Conservation (phyloP, 345 rosid genomes). For the Pistacia vera region DNA sequence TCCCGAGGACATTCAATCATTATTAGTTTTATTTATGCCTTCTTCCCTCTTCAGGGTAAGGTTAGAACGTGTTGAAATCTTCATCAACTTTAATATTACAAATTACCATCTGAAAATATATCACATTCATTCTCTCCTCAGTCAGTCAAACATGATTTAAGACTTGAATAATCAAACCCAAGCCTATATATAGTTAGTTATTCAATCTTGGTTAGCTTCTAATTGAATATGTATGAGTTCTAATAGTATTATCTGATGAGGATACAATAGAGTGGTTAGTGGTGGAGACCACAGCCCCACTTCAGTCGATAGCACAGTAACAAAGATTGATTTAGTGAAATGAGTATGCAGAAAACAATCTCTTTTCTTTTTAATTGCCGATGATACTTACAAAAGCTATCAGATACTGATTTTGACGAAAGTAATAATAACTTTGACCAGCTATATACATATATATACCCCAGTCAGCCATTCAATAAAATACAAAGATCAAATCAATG, state of each 20-base stretch:
- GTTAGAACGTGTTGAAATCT: too few relatives aligned
- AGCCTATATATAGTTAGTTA: too few relatives aligned
- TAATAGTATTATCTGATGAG: too few relatives aligned
- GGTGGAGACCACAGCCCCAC: slow-evolving; percentile 30
- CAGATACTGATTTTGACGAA: neutral
- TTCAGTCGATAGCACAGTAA: slow-evolving; percentile 12
- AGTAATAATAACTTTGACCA: slow-evolving; percentile 13
- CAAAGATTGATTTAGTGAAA: neutral
- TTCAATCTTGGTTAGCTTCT: too few relatives aligned
- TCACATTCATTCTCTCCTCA: too few relatives aligned
- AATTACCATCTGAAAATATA: too few relatives aligned
- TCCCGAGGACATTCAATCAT: slow-evolving; percentile 39
- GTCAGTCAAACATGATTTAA: too few relatives aligned
- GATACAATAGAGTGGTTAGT: neutral
- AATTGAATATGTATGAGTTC: too few relatives aligned
- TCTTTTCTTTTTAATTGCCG: neutral
- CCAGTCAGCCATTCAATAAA: slow-evolving; percentile 23
- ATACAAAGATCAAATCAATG: slow-evolving; percentile 22
- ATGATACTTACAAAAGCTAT: neutral
- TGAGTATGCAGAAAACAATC: neutral
- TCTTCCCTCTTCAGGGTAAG: too few relatives aligned
- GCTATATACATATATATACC: too few relatives aligned
- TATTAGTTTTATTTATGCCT: neutral
- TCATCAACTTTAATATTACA: too few relatives aligned
- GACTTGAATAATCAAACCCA: too few relatives aligned